Evolutionary conservation across 345 rosid species (phyloP).

Genomic region (Camelina laxa): DNA sequence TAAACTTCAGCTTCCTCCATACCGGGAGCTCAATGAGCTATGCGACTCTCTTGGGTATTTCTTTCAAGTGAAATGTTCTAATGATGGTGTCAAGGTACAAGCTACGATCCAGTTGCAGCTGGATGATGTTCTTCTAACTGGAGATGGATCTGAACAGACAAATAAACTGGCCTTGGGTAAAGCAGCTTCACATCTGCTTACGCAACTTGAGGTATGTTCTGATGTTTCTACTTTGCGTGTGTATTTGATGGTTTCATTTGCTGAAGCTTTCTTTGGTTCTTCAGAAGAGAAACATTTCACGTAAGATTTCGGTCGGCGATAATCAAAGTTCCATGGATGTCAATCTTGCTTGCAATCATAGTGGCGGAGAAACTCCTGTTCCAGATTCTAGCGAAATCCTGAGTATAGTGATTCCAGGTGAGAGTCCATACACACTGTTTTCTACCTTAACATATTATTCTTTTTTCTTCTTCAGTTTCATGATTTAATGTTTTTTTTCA

Average conservation of each 20-base stretch:
- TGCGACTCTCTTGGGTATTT: slow-evolving; percentile 84
- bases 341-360: slow-evolving; percentile 23
- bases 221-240: slow-evolving; percentile 14
- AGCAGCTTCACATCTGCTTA: slow-evolving; percentile 80
- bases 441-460: slow-evolving; percentile 13
- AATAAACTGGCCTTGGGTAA: slow-evolving; percentile 78
- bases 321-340: slow-evolving; percentile 42
- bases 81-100: slow-evolving; percentile 58
- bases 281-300: slow-evolving; percentile 67
- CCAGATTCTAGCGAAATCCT: slow-evolving; percentile 31
- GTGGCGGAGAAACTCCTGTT: slow-evolving; percentile 6
- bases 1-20: slow-evolving; percentile 80
- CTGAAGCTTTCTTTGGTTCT: slow-evolving; percentile 21
- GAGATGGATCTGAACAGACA: slow-evolving; percentile 62
- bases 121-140: slow-evolving; percentile 63
- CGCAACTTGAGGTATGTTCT: slow-evolving; percentile 66
- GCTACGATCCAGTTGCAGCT: slow-evolving; percentile 72
- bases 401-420: slow-evolving; percentile 35
- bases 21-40: slow-evolving; percentile 67
- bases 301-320: slow-evolving; percentile 42
- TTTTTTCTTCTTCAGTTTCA: slow-evolving; percentile 20
- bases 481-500: slow-evolving; percentile 36
- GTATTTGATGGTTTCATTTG: not conserved
- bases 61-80: slow-evolving; percentile 49
- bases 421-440: slow-evolving; percentile 5